Conservation (phyloP, 169 alveolate species). For the Eimeria praecox region DNA sequence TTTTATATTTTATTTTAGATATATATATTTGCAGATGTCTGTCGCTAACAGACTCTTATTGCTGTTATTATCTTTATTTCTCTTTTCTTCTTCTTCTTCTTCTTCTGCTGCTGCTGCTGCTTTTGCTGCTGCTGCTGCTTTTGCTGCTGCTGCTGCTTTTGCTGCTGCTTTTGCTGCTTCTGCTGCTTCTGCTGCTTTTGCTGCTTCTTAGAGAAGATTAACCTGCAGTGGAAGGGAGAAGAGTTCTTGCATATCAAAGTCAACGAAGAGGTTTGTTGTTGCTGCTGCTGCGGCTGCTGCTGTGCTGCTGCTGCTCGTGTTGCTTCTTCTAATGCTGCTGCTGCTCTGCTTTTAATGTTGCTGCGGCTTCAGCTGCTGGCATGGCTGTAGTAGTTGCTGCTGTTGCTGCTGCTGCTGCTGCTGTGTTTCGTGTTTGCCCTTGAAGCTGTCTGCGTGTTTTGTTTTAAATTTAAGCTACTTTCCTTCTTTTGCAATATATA, state of each 20-base stretch:
- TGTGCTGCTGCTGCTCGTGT: not conserved
- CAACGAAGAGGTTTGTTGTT: constrained; percentile 57
- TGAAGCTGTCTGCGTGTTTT: too few relatives aligned
- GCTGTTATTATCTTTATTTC: too few relatives aligned
- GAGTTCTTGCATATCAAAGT: constrained; percentile 8
- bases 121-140: not conserved
- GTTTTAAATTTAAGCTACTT: too few relatives aligned
- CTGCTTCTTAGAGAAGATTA: not conserved
- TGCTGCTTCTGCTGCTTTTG: not conserved
- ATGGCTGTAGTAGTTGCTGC: not conserved
- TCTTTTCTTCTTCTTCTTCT: not conserved
- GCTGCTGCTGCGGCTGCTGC: constrained; percentile 41
- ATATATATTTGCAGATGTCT: too few relatives aligned
- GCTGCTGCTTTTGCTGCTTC: not conserved
- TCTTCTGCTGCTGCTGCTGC: not conserved
- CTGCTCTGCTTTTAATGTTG: constrained; percentile 26
- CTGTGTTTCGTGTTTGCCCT: not conserved
- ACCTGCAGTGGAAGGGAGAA: constrained; percentile 8
- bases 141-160: not conserved
- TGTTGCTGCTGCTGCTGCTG: not conserved
- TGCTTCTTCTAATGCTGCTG: not conserved
- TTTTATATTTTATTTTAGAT: too few relatives aligned
- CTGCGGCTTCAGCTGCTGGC: constrained; percentile 28
- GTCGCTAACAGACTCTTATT: too few relatives aligned
- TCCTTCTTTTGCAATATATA: too few relatives aligned